These are phyloP conservation scores for Tulasnella sp. DNA, from an alignment of 768 basidiomycete species.

Conservation along the genomic window DNA sequence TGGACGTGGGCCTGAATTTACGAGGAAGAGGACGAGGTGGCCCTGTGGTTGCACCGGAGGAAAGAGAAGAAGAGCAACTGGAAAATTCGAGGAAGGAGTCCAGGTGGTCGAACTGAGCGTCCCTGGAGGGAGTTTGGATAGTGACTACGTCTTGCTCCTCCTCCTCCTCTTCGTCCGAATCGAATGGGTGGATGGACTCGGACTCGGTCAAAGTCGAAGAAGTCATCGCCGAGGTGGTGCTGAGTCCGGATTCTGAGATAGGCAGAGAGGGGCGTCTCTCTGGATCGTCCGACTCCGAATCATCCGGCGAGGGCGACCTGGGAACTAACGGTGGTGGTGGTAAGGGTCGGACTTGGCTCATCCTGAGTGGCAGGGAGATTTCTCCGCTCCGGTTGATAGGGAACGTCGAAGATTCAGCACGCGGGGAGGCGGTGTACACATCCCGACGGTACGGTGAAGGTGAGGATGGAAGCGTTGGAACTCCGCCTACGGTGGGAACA, in stretches of 20 bases:
- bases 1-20: neutral
- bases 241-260: neutral
- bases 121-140: neutral
- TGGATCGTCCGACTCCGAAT: neutral
- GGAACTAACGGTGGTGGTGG: neutral
- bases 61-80: neutral
- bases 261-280: neutral
- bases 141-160: neutral
- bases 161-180: neutral
- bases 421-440: neutral
- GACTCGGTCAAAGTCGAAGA: neutral
- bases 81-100: neutral
- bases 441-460: neutral
- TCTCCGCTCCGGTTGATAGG: neutral
- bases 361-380: neutral
- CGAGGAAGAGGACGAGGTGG: neutral
- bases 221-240: too few species aligned
- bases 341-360: neutral
- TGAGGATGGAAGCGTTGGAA: neutral
- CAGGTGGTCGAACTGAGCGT: too few species aligned
- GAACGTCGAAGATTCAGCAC: neutral
- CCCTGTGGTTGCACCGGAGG: neutral
- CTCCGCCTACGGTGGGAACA: neutral
- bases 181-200: conserved; percentile 3
- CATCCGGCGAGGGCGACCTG: neutral